Evolutionary conservation across 2,329 filamentous ascomycete species (phyloP).

Genomic region (Cercospora sesami): DNA sequence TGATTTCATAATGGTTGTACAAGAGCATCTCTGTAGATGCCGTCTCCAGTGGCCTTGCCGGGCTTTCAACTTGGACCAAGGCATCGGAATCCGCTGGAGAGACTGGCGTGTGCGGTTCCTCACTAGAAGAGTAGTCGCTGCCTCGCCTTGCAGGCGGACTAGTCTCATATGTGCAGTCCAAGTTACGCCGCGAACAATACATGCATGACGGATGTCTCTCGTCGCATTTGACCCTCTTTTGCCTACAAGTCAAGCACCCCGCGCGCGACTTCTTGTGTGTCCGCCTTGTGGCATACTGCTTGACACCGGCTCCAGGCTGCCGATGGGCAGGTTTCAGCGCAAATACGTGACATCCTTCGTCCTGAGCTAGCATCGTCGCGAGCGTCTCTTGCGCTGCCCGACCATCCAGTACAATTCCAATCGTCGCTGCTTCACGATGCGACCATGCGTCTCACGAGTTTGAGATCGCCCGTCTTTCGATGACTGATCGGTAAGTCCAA

Average conservation of each 20-base stretch:
- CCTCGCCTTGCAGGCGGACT: not conserved
- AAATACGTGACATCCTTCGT: constrained; percentile 1
- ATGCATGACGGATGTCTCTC: constrained; percentile 14
- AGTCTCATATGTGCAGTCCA: constrained; percentile 12
- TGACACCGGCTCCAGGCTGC: not conserved
- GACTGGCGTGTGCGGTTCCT: not conserved
- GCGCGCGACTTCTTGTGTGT: constrained; percentile 24
- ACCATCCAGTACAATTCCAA: not conserved
- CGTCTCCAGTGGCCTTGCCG: constrained; percentile 3
- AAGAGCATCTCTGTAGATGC: constrained; percentile 11
- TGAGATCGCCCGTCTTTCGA: not conserved
- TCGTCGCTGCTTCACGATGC: not conserved
- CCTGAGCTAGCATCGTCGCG: not conserved
- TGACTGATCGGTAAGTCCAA: not conserved
- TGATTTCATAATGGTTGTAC: constrained; percentile 17
- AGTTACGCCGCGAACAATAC: constrained; percentile 6
- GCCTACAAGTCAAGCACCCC: constrained; percentile 21
- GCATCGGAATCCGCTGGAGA: not conserved
- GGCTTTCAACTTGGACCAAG: not conserved
- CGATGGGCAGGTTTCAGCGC: constrained; percentile 3
- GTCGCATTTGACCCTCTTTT: constrained; percentile 23
- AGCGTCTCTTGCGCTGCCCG: not conserved
- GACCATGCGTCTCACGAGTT: not conserved
- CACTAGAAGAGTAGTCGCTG: not conserved
- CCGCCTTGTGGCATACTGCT: constrained; percentile 10